A percentile compares a stretch with the other conserved stretches of the same genome.
These are phyloP conservation scores for Metschnikowia santaceciliae DNA, from an alignment of 805 yeast species.

Conservation along the genomic window DNA sequence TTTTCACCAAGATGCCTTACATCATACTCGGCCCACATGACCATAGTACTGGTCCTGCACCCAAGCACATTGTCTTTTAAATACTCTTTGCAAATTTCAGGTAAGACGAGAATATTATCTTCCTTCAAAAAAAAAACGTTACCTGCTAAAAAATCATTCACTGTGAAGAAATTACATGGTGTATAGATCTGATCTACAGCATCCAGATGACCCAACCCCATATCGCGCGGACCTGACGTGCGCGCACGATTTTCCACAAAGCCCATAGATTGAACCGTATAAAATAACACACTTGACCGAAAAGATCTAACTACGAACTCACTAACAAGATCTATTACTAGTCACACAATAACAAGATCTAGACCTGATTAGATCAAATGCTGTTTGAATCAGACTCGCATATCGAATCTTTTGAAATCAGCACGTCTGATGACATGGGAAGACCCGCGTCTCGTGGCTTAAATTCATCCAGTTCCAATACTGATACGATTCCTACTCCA, in stretches of 20 bases:
- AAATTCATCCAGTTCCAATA: background rate
- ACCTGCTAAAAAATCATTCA: too few relatives aligned
- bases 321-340: background rate
- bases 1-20: too few relatives aligned
- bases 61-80: background rate
- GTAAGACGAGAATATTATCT: too few relatives aligned
- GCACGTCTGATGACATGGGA: background rate
- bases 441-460: background rate
- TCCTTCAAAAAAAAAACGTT: too few relatives aligned
- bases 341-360: background rate
- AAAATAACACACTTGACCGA: too few relatives aligned
- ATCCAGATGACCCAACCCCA: background rate
- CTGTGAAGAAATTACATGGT: background rate
- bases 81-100: too few relatives aligned
- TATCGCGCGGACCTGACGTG: background rate
- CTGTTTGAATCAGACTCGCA: background rate
- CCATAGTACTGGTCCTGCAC: background rate
- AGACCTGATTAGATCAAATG: background rate
- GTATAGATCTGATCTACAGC: background rate
- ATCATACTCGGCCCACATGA: background rate
- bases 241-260: slow-evolving; percentile 6
- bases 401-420: background rate
- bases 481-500: background rate
- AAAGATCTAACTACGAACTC: background rate
- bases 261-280: background rate